A percentile compares a stretch with the other conserved stretches of the same genome.
Evolutionary conservation across 1,284 basidiomycete species (phyloP).

Genomic region (Xerocomus nothofagi): DNA sequence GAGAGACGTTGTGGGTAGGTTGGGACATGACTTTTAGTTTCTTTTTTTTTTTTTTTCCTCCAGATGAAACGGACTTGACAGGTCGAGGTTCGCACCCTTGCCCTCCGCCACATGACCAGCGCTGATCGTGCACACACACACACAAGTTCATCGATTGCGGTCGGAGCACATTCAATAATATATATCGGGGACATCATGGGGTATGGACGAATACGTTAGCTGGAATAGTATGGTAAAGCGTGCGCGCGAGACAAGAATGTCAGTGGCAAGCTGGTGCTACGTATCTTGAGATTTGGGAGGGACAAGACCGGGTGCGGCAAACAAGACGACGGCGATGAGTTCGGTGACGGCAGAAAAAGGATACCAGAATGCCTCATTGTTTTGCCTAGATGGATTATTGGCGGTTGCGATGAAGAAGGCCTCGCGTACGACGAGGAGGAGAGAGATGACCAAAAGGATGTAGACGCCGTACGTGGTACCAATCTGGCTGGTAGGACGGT

Average conservation of each 20-base stretch:
- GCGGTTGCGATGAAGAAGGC: slow-evolving; percentile 42
- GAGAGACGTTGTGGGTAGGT: slow-evolving; percentile 31
- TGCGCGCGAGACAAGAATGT: background rate
- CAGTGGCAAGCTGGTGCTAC: background rate
- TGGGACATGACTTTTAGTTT: slow-evolving; percentile 26
- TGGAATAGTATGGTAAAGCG: slow-evolving; percentile 3
- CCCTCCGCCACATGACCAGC: slow-evolving; percentile 26
- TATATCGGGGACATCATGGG: background rate
- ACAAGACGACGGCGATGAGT: slow-evolving; percentile 42
- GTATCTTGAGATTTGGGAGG: slow-evolving; percentile 24
- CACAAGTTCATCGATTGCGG: slow-evolving; percentile 3
- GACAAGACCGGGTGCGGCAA: slow-evolving; percentile 43
- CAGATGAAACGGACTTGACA: no score
- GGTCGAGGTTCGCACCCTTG: slow-evolving; percentile 25
- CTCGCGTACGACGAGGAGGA: slow-evolving; percentile 44
- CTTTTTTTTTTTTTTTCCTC: slow-evolving; percentile 4
- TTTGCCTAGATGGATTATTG: slow-evolving; percentile 24
- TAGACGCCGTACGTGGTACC: slow-evolving; percentile 36
- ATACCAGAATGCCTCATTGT: slow-evolving; percentile 51
- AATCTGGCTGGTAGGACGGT: slow-evolving; percentile 22
- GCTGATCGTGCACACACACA: slow-evolving; percentile 1
- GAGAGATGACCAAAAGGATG: slow-evolving; percentile 38
- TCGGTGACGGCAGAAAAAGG: slow-evolving; percentile 46
- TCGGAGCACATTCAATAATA: background rate
- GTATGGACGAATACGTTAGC: slow-evolving; percentile 7